Evolutionary conservation across 441 rosid species (phyloP).

Genomic region (Populus hybrid): DNA sequence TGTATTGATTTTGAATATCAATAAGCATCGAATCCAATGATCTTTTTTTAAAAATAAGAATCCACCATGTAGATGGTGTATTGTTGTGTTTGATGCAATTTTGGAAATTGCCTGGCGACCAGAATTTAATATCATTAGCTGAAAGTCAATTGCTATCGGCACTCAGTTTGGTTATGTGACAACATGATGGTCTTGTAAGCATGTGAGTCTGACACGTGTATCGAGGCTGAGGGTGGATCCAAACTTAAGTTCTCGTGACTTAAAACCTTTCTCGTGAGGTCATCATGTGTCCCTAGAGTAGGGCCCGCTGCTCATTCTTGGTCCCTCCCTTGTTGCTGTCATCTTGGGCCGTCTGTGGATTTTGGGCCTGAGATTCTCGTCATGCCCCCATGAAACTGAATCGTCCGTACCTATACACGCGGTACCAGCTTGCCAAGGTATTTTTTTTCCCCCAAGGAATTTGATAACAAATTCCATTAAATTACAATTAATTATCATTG

Average conservation of each 20-base stretch:
- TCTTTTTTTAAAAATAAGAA: too few relatives aligned
- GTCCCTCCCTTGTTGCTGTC: neutral
- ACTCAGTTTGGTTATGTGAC: neutral
- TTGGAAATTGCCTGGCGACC: neutral
- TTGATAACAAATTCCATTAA: too few relatives aligned
- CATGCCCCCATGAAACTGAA: neutral
- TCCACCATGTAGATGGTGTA: neutral
- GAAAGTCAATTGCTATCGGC: neutral
- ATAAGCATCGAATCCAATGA: too few relatives aligned
- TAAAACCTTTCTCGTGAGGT: conserved; percentile 14
- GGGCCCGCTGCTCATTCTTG: neutral
- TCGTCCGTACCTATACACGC: too few relatives aligned
- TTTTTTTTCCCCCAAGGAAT: too few relatives aligned
- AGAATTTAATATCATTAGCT: neutral
- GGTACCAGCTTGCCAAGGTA: too few relatives aligned
- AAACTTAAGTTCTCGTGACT: conserved; percentile 6
- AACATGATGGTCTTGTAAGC: neutral
- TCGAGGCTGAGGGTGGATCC: neutral
- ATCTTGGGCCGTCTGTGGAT: conserved; percentile 3
- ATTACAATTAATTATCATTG: too few relatives aligned
- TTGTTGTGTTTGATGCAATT: too few relatives aligned
- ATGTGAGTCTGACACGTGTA: conserved; percentile 19
- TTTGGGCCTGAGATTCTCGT: conserved; percentile 4
- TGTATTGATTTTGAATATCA: too few relatives aligned
- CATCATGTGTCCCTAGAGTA: neutral